Evolutionary conservation across 768 basidiomycete genomes (phyloP), one percentile per base, ranked within the genome.

Genomic region (Hericium rajendrae): DNA sequence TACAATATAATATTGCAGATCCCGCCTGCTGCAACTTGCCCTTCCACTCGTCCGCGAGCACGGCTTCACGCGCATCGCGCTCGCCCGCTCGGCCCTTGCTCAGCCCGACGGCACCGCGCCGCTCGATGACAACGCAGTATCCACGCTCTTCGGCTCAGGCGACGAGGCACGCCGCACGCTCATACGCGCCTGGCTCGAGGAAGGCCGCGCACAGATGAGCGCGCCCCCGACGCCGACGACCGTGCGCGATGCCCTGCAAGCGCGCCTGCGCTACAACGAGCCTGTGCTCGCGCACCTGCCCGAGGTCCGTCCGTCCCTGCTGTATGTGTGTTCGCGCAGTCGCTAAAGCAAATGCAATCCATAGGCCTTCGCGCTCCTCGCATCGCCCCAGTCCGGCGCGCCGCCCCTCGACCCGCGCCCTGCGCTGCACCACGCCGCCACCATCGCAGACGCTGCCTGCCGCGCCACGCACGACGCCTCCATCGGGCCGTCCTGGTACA

Each of bases 331-430:
- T n/a, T n/a, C 13, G n/a, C 22, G 9, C 48, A 9, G 13, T 20
- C 22, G 43, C 8, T 46, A 3, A 16, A 3, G 10, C 43, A 1
- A n/a, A 51, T 26, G 2, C 16, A 12, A 22, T 61, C 16, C 24
- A 15, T 55, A 91, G 89, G 90, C 89, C 2, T 89, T 86, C 59
- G 85, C 86, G 0, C 67, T 88, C 8, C 71, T 91, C 18, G 77
- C 81, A 1, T 78, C 82, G 11, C 79, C 84, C 15, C 68, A 74
- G 3, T 69, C 72, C 0, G 69, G 74, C 1, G 51, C 83, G 4
- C 78, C 76, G 9, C 78, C 77, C 3, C 60, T 90, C 20, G 85
- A 90, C 64, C 80, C 81, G 8, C 58, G 73, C 4, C 82, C 86
- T 6, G 82, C 78, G 0, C 54, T 90, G 13, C 77, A 71, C 53